A percentile compares a stretch with the other conserved stretches of the same genome.
Evolutionary conservation across 1,139 yeast species (phyloP).

Genomic region (Blastobotrys indianensis): DNA sequence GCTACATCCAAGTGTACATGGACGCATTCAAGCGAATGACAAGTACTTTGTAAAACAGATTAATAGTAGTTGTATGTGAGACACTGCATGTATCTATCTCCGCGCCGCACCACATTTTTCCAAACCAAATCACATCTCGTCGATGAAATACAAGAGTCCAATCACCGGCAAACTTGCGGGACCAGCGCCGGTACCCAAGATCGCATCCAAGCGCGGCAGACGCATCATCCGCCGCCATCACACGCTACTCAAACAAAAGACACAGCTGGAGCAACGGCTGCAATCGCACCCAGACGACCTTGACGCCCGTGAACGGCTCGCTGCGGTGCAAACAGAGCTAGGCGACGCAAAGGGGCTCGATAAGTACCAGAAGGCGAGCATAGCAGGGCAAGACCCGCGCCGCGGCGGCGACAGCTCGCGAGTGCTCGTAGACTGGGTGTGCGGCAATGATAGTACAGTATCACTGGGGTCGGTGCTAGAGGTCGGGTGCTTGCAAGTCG

Average conservation of each 20-base stretch:
- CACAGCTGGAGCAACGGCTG: slow-evolving; percentile 20
- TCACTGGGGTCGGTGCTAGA: slow-evolving; percentile 49
- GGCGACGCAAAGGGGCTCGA: slow-evolving; percentile 40
- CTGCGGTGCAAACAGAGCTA: slow-evolving; percentile 12
- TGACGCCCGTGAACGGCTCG: not conserved
- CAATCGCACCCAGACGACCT: not conserved
- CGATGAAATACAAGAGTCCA: slow-evolving; percentile 1
- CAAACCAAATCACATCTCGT: too few species aligned
- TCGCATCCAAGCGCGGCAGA: slow-evolving; percentile 26
- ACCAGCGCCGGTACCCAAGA: slow-evolving; percentile 8
- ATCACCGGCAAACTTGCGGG: slow-evolving; percentile 5
- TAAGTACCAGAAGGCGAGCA: slow-evolving; percentile 79
- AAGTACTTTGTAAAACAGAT: too few species aligned
- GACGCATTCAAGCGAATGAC: slow-evolving; percentile 15
- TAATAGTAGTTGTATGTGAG: too few species aligned
- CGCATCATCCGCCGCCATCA: slow-evolving; percentile 34
- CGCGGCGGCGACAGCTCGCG: slow-evolving; percentile 93
- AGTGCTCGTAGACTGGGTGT: slow-evolving; percentile 62
- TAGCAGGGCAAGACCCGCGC: slow-evolving; percentile 66
- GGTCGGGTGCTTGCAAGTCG: slow-evolving; percentile 70
- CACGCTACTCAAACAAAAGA: slow-evolving; percentile 29
- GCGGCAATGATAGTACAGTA: slow-evolving; percentile 18
- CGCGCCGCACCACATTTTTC: too few species aligned
- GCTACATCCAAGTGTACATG: slow-evolving; percentile 28
- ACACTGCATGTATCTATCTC: too few species aligned